Conservation (phyloP, 192 early-diverging fungal genomes). For the Phlyctochytrium planicorne region DNA sequence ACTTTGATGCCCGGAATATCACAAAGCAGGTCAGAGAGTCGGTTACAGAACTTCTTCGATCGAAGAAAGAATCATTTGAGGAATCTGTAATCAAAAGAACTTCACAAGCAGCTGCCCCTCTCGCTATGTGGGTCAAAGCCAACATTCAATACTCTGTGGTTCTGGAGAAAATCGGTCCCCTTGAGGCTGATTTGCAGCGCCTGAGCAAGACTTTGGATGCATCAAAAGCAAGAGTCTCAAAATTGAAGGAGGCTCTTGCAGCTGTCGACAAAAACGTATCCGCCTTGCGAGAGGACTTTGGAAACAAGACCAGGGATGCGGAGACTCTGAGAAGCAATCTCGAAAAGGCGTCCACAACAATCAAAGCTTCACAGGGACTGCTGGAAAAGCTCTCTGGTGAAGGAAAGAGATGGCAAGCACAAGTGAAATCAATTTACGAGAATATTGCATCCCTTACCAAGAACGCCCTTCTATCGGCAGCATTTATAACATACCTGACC, state of each 20-base stretch:
- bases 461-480: constrained; percentile 47
- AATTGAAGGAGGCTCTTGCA: constrained; percentile 49
- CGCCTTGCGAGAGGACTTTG: constrained; percentile 49
- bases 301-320: constrained; percentile 55
- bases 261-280: constrained; percentile 54
- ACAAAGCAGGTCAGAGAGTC: constrained; percentile 44
- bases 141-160: constrained; percentile 58
- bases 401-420: constrained; percentile 51
- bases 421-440: constrained; percentile 45
- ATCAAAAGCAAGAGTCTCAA: constrained; percentile 39
- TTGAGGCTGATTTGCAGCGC: constrained; percentile 45
- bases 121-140: constrained; percentile 66
- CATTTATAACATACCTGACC: constrained; percentile 51
- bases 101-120: constrained; percentile 56
- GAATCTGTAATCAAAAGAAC: constrained; percentile 51
- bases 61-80: constrained; percentile 63
- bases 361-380: constrained; percentile 47
- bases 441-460: constrained; percentile 33
- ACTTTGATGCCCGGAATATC: constrained; percentile 58
- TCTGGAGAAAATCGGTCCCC: constrained; percentile 52
- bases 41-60: constrained; percentile 45
- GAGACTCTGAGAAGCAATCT: constrained; percentile 47
- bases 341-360: constrained; percentile 45
- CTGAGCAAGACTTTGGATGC: constrained; percentile 47
- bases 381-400: constrained; percentile 58